phyloP scores from a whole-genome alignment of 2,329 filamentous ascomycete genomes.

The Sclerotinia glacialis region DNA sequence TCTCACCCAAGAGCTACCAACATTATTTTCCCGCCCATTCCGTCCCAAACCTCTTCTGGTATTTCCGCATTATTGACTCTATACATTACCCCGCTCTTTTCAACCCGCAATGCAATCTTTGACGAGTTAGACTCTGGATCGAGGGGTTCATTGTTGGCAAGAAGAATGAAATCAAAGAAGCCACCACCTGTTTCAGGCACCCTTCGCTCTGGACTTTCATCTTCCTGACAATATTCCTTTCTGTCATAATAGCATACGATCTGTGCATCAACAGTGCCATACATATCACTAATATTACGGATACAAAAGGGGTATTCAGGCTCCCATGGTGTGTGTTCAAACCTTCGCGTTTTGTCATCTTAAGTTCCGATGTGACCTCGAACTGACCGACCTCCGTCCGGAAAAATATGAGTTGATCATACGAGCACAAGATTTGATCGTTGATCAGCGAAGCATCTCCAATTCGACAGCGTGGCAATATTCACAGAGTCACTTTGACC shows the following conservation, averaged over 20 bases:
- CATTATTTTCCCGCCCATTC: too few species aligned
- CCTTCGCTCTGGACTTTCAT: not conserved
- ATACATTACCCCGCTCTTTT: not conserved
- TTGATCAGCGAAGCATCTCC: constrained; percentile 5
- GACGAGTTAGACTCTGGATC: not conserved
- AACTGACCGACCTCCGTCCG: not conserved
- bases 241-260: not conserved
- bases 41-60: not conserved
- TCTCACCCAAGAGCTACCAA: not conserved
- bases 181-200: not conserved
- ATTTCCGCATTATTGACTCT: constrained; percentile 1
- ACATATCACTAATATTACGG: not conserved
- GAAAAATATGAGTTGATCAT: constrained; percentile 1
- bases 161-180: not conserved
- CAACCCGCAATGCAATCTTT: not conserved
- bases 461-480: constrained; percentile 2
- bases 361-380: not conserved
- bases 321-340: not conserved
- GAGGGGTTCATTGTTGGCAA: not conserved
- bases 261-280: not conserved
- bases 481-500: not conserved
- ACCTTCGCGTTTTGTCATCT: not conserved
- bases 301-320: not conserved
- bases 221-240: not conserved
- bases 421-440: too few species aligned